These are phyloP conservation scores for Colletotrichum eleusines DNA, from an alignment of 2,329 filamentous ascomycete genomes.

Conservation along the genomic window DNA sequence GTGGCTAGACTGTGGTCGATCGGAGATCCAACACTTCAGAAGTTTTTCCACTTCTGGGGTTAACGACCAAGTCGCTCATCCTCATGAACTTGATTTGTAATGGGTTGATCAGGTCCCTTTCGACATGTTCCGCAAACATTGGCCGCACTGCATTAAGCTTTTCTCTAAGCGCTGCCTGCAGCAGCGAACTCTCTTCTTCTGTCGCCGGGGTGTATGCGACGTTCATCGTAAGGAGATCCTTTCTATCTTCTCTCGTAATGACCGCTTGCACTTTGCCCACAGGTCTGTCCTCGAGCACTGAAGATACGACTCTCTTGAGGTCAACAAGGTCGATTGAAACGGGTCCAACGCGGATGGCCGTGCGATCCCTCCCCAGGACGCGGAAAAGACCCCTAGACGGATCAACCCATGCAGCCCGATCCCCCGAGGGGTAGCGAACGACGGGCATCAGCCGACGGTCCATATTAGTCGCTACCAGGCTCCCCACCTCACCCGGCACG, in stretches of 20 bases:
- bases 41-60: slow-evolving; percentile 32
- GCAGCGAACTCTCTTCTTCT: slow-evolving; percentile 17
- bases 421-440: slow-evolving; percentile 34
- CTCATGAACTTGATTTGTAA: slow-evolving; percentile 23
- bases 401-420: slow-evolving; percentile 35
- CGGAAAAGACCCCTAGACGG: slow-evolving; percentile 33
- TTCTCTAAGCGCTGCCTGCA: slow-evolving; percentile 15
- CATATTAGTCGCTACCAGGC: slow-evolving; percentile 32
- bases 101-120: slow-evolving; percentile 32
- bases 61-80: slow-evolving; percentile 30
- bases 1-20: slow-evolving; percentile 24
- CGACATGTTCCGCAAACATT: slow-evolving; percentile 36
- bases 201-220: slow-evolving; percentile 10
- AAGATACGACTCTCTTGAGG: slow-evolving; percentile 27
- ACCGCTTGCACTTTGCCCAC: slow-evolving; percentile 32
- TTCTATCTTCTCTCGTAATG: slow-evolving; percentile 23
- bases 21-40: slow-evolving; percentile 31
- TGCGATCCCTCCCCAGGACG: slow-evolving; percentile 36
- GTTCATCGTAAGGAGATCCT: slow-evolving; percentile 31
- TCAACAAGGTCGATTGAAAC: slow-evolving; percentile 35
- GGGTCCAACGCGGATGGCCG: slow-evolving; percentile 34
- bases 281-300: slow-evolving; percentile 11
- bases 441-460: slow-evolving; percentile 37
- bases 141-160: slow-evolving; percentile 27
- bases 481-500: slow-evolving; percentile 18